Percentiles rank a stretch among this genome's conserved stretches.
phyloP scores from a whole-genome alignment of 306 rosid species.

The Sphenostylis stenocarpa region DNA sequence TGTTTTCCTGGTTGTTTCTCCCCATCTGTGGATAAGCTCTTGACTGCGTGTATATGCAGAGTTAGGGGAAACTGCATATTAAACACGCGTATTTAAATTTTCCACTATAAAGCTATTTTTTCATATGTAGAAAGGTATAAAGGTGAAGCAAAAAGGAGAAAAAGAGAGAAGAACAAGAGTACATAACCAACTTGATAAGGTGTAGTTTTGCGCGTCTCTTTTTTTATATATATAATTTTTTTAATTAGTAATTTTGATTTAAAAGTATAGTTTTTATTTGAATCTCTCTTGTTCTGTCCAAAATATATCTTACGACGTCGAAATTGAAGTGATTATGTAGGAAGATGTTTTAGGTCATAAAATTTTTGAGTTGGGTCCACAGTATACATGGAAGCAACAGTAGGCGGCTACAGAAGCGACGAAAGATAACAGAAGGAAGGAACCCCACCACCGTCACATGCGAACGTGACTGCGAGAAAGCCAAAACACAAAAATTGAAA shows the following conservation, averaged over 20 bases:
- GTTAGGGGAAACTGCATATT: slow-evolving; percentile 32
- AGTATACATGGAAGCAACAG: no score
- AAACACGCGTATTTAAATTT: slow-evolving; percentile 5
- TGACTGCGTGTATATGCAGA: neutral
- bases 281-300: no score
- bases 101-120: slow-evolving; percentile 26
- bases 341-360: no score
- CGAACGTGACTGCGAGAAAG: slow-evolving; percentile 32
- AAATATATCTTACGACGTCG: no score
- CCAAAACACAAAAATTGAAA: slow-evolving; percentile 33
- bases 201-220: neutral
- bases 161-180: neutral
- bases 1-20: slow-evolving; percentile 11
- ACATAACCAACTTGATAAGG: slow-evolving; percentile 20
- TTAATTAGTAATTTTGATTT: no score
- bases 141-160: neutral
- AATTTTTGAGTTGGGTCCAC: no score
- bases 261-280: no score
- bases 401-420: slow-evolving; percentile 48
- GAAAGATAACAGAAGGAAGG: slow-evolving; percentile 31
- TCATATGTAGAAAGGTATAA: neutral
- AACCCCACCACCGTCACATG: slow-evolving; percentile 41
- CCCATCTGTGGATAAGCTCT: neutral
- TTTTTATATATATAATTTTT: no score
- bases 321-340: no score